These are phyloP conservation scores for Amaranthus hypochondriacus DNA, from an alignment of 148 eudicot species.

Conservation along the genomic window DNA sequence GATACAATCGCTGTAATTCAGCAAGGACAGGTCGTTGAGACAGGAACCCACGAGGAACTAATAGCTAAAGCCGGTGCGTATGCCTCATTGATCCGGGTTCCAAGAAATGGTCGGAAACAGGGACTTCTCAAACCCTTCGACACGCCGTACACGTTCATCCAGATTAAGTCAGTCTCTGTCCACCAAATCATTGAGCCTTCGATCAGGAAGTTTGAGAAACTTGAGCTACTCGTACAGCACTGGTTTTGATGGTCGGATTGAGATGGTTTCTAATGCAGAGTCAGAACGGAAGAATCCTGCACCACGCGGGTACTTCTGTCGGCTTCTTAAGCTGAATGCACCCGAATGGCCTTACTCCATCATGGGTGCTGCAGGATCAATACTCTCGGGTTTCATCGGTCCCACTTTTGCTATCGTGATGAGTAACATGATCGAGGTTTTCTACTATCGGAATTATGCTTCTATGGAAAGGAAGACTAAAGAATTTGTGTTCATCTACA, in stretches of 20 bases:
- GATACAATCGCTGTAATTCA: conserved; percentile 88
- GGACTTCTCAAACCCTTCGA: conserved; percentile 88
- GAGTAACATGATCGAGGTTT: conserved; percentile 99
- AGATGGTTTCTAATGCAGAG: conserved; percentile 94
- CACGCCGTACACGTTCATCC: conserved; percentile 72
- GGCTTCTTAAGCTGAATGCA: conserved; percentile 83
- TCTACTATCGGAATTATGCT: conserved; percentile 67
- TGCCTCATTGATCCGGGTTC: conserved; percentile 86
- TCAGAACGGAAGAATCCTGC: conserved; percentile 85
- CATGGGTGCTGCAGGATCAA: conserved; percentile 92
- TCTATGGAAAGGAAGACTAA: conserved; percentile 96
- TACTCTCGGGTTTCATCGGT: conserved; percentile 93
- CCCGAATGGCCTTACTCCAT: conserved; percentile 99
- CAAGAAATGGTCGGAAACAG: conserved; percentile 96
- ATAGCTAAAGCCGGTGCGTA: conserved; percentile 83
- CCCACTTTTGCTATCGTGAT: conserved; percentile 95
- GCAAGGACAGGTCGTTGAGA: conserved; percentile 91
- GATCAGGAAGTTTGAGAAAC: conserved; percentile 92
- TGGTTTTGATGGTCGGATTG: conserved; percentile 89
- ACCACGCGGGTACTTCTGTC: conserved; percentile 64
- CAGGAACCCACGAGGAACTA: conserved; percentile 91
- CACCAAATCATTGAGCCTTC: conserved; percentile 89
- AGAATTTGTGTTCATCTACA: conserved; percentile 92
- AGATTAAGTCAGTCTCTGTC: conserved; percentile 80
- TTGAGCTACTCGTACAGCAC: conserved; percentile 94